Evolutionary conservation across 441 rosid genomes (phyloP).

Genomic region (Hypseocharis bilobata): DNA sequence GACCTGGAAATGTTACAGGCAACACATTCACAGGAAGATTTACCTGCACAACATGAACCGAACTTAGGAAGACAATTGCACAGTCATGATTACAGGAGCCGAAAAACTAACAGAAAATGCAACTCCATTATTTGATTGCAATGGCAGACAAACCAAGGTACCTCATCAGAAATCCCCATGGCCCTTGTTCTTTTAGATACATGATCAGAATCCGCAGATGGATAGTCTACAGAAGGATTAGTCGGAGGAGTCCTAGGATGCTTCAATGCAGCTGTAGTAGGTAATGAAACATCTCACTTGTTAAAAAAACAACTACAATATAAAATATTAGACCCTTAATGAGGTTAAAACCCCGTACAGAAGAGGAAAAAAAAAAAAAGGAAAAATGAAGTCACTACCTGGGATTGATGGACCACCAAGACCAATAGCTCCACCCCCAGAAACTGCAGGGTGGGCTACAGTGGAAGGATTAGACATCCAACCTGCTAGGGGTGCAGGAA

Average conservation of each 20-base stretch:
- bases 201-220: slow-evolving; percentile 68
- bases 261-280: slow-evolving; percentile 41
- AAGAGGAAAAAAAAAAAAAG: neutral
- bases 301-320: neutral
- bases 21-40: slow-evolving; percentile 57
- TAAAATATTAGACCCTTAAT: neutral
- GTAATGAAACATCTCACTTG: slow-evolving; percentile 38
- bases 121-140: neutral
- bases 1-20: slow-evolving; percentile 49
- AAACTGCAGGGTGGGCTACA: slow-evolving; percentile 54
- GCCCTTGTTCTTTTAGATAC: slow-evolving; percentile 58
- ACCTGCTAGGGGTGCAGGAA: slow-evolving; percentile 61
- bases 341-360: neutral
- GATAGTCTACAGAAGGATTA: slow-evolving; percentile 54
- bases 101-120: neutral
- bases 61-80: neutral
- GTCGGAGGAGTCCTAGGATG: slow-evolving; percentile 62
- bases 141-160: slow-evolving; percentile 13
- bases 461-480: slow-evolving; percentile 74
- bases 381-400: slow-evolving; percentile 26
- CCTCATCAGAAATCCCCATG: slow-evolving; percentile 62
- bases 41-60: neutral
- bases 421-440: slow-evolving; percentile 59
- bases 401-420: slow-evolving; percentile 47
- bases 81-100: neutral